Evolutionary conservation across 202 grass and related monocot species (phyloP).

Genomic region (Saccharum hybrid): DNA sequence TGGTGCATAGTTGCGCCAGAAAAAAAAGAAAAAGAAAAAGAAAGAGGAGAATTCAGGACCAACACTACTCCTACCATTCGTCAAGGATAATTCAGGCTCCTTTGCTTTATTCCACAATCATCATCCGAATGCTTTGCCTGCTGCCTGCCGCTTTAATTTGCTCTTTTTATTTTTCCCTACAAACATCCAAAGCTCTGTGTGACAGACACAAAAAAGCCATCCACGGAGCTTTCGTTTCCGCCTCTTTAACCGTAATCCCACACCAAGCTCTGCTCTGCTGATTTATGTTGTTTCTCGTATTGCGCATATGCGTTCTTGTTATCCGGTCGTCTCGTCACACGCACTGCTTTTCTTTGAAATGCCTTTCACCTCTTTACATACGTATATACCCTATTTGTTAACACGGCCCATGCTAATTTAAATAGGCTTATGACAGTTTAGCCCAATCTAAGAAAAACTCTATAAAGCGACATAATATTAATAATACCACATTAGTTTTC

Average conservation of each 20-base stretch:
- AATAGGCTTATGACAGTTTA: too few relatives aligned
- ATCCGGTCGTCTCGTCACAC: not conserved
- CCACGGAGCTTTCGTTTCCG: slow-evolving; percentile 39
- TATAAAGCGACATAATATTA: too few relatives aligned
- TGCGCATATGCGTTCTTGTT: not conserved
- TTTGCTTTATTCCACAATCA: slow-evolving; percentile 33
- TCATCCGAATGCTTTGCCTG: slow-evolving; percentile 19
- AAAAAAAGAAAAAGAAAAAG: too few relatives aligned
- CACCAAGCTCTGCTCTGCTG: not conserved
- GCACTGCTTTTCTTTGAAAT: slow-evolving; percentile 33
- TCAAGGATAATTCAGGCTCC: not conserved
- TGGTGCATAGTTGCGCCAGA: not conserved
- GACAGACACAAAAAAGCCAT: slow-evolving; percentile 39
- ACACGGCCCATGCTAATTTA: too few relatives aligned
- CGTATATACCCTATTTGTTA: not conserved
- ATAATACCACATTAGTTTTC: too few relatives aligned
- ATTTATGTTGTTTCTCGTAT: too few relatives aligned
- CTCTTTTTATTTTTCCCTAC: slow-evolving; percentile 32
- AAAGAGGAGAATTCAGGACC: not conserved
- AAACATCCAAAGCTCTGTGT: slow-evolving; percentile 39
- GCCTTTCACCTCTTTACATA: slow-evolving; percentile 26
- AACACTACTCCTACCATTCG: not conserved
- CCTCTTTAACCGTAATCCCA: slow-evolving; percentile 24
- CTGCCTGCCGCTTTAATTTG: not conserved
- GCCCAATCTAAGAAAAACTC: too few relatives aligned